Conservation (phyloP, 129 eudicot genomes). For the Artemisia annua region DNA sequence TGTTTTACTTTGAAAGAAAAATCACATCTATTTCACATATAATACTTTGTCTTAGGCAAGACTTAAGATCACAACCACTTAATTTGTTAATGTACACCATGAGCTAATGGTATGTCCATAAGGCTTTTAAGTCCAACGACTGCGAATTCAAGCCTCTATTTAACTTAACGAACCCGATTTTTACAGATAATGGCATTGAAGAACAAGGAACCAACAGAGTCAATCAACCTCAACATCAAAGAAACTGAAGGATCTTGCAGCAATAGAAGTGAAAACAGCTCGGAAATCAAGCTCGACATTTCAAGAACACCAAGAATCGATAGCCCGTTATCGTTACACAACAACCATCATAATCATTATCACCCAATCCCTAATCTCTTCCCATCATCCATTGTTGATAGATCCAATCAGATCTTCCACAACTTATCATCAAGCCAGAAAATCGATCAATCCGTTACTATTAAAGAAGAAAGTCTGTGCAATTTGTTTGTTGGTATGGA, state of each 20-base stretch:
- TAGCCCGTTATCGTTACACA: conserved; percentile 44
- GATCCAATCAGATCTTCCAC: conserved; percentile 40
- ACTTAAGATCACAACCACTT: too few species aligned
- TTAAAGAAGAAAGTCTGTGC: conserved; percentile 80
- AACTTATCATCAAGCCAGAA: conserved; percentile 35
- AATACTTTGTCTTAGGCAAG: too few species aligned
- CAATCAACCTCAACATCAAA: conserved; percentile 77
- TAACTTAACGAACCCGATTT: not conserved
- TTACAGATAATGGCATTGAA: conserved; percentile 74
- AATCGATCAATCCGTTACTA: conserved; percentile 37
- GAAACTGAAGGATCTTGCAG: conserved; percentile 90
- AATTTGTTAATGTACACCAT: too few species aligned
- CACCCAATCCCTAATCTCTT: conserved; percentile 39
- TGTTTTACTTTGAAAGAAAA: too few species aligned
- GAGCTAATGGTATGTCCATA: too few species aligned
- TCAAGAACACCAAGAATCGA: conserved; percentile 57
- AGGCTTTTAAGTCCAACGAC: too few species aligned
- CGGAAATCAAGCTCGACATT: conserved; percentile 69
- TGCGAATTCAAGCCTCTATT: not conserved
- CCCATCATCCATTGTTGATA: conserved; percentile 45
- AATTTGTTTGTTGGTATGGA: conserved; percentile 76
- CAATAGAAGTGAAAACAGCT: conserved; percentile 90
- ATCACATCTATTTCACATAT: too few species aligned
- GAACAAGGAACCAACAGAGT: conserved; percentile 78
- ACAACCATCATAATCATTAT: conserved; percentile 14